Percentiles rank a stretch among this genome's conserved stretches.
Conservation (phyloP, 768 basidiomycete genomes). For the Pleurotus tuber-regium region DNA sequence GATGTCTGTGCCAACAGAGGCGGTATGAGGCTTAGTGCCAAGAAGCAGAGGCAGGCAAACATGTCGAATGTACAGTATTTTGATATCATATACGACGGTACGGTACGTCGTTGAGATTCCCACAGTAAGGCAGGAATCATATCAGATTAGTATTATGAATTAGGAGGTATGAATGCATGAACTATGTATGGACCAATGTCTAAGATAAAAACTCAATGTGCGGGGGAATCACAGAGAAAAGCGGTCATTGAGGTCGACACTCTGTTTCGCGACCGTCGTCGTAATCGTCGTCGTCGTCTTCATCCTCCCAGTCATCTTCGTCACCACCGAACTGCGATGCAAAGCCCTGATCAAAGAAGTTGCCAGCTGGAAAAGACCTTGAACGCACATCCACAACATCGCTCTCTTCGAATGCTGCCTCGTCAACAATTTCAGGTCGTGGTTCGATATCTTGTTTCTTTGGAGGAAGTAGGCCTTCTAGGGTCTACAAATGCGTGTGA, state of each 20-base stretch:
- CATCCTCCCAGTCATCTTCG: constrained; percentile 70
- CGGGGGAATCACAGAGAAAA: neutral
- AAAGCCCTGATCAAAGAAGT: constrained; percentile 79
- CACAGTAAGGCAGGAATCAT: neutral
- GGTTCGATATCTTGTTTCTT: constrained; percentile 76
- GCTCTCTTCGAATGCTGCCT: constrained; percentile 70
- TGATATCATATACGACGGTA: constrained; percentile 4
- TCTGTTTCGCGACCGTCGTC: constrained; percentile 40
- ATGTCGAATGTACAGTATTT: constrained; percentile 1
- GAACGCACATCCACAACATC: constrained; percentile 83
- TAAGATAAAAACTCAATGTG: neutral
- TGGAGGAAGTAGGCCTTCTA: constrained; percentile 68
- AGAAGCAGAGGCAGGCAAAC: constrained; percentile 8
- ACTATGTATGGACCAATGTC: neutral
- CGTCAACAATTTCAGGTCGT: constrained; percentile 65
- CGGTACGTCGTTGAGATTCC: neutral
- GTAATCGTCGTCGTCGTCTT: constrained; percentile 62
- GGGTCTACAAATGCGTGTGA: constrained; percentile 39
- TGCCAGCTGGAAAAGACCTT: constrained; percentile 70
- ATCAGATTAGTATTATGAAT: neutral
- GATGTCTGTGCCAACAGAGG: constrained; percentile 13
- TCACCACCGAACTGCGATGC: constrained; percentile 70
- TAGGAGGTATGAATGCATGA: neutral
- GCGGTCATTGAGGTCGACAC: constrained; percentile 56
- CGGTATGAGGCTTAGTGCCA: constrained; percentile 8